Evolutionary conservation across 208 protist genomes (phyloP).

Genomic region (Wallacemonas rigidus): DNA sequence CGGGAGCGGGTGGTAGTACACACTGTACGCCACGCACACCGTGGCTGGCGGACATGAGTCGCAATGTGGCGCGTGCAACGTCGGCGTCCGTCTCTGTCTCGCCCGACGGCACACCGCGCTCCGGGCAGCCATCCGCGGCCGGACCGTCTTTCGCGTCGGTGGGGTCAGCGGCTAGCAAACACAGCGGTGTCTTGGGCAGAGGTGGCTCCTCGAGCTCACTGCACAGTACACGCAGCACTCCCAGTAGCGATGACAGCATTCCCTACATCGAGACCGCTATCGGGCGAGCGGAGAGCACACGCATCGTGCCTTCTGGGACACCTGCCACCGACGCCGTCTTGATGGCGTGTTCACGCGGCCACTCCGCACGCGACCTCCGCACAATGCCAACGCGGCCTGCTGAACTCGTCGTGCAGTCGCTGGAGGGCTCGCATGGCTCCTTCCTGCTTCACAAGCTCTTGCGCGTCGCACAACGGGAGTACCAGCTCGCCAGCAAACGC

Average conservation of each 20-base stretch:
- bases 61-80: no score
- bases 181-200: no score
- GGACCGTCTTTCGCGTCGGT: background rate
- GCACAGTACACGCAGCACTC: background rate
- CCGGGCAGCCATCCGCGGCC: no score
- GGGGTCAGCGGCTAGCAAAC: background rate
- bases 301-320: background rate
- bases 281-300: background rate
- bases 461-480: background rate
- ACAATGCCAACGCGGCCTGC: background rate
- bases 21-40: constrained; percentile 14
- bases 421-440: constrained; percentile 1
- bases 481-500: constrained; percentile 6
- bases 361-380: background rate
- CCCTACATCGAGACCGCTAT: constrained; percentile 1
- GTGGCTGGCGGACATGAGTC: background rate
- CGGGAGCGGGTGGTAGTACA: background rate
- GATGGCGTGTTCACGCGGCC: background rate
- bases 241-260: constrained; percentile 10
- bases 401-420: background rate
- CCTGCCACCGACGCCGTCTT: background rate
- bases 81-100: no score
- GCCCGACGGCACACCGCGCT: no score
- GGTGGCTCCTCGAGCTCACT: no score
- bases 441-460: constrained; percentile 3